These are phyloP conservation scores for Tulasnella sp. DNA, from an alignment of 768 basidiomycete genomes.

Conservation along the genomic window DNA sequence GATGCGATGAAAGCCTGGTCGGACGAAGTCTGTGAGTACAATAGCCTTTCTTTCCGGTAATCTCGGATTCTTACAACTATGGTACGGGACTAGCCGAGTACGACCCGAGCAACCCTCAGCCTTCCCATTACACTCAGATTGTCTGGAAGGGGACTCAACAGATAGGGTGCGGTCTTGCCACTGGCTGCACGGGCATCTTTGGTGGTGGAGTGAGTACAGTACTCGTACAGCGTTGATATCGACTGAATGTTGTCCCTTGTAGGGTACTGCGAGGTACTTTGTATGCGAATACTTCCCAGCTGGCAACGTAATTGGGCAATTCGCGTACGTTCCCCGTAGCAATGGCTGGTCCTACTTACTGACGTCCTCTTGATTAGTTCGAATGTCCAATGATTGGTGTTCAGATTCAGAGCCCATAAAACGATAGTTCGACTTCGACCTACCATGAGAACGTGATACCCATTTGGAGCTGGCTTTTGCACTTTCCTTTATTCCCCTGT, in stretches of 20 bases:
- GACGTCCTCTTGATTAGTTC: no score
- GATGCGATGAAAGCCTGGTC: slow-evolving; percentile 49
- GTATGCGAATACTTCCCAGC: slow-evolving; percentile 58
- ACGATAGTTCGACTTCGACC: no score
- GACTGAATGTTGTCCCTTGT: no score
- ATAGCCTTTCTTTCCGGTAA: not conserved
- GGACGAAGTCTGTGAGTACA: slow-evolving; percentile 48
- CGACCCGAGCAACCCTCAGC: slow-evolving; percentile 40
- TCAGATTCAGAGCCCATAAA: no score
- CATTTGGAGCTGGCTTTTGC: no score
- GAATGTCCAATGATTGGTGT: no score
- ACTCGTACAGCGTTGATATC: not conserved
- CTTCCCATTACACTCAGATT: slow-evolving; percentile 64
- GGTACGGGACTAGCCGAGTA: slow-evolving; percentile 38
- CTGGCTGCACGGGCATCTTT: slow-evolving; percentile 48
- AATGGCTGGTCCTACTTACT: no score
- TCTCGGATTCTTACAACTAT: not conserved
- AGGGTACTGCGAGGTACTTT: slow-evolving; percentile 36
- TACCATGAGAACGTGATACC: no score
- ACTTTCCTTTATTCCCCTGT: no score
- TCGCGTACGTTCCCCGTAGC: slow-evolving; percentile 45
- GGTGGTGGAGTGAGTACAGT: slow-evolving; percentile 21
- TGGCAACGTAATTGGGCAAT: slow-evolving; percentile 53
- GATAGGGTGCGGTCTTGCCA: slow-evolving; percentile 38
- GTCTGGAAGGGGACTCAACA: slow-evolving; percentile 59